A percentile compares a stretch with the other conserved stretches of the same genome.
Conservation (phyloP, 352 stramenopile genomes). For the Elongisporangium prolatum region DNA sequence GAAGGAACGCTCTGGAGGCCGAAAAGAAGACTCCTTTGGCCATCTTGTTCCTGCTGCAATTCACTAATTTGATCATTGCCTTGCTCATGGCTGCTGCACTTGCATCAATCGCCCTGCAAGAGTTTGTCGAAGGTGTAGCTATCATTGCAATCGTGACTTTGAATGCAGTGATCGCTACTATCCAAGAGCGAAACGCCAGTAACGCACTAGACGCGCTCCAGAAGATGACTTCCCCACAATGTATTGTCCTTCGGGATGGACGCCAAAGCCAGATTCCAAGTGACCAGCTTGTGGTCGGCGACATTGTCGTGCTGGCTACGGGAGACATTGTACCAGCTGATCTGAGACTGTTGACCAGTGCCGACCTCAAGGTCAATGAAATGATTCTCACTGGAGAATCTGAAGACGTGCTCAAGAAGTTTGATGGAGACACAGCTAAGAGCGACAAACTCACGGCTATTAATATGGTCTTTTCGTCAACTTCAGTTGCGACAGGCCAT, state of each 20-base stretch:
- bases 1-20: constrained; percentile 45
- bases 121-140: constrained; percentile 64
- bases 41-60: constrained; percentile 71
- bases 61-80: constrained; percentile 74
- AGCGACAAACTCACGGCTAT: constrained; percentile 55
- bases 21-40: constrained; percentile 49
- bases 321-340: constrained; percentile 93
- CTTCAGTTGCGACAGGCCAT: constrained; percentile 57
- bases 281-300: constrained; percentile 60
- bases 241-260: constrained; percentile 41
- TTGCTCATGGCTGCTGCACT: constrained; percentile 54
- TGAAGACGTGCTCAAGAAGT: constrained; percentile 71
- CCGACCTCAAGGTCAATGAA: constrained; percentile 89
- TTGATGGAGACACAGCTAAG: constrained; percentile 35
- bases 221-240: constrained; percentile 71
- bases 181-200: constrained; percentile 61
- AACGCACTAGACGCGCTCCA: constrained; percentile 67
- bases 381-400: constrained; percentile 93
- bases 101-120: constrained; percentile 57
- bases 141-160: constrained; percentile 73
- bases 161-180: constrained; percentile 64
- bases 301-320: constrained; percentile 81
- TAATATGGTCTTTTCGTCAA: constrained; percentile 94
- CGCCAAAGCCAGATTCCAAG: constrained; percentile 48
- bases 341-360: constrained; percentile 83